phyloP scores from a whole-genome alignment of 1,284 basidiomycete species.

The Pascua sp. region DNA sequence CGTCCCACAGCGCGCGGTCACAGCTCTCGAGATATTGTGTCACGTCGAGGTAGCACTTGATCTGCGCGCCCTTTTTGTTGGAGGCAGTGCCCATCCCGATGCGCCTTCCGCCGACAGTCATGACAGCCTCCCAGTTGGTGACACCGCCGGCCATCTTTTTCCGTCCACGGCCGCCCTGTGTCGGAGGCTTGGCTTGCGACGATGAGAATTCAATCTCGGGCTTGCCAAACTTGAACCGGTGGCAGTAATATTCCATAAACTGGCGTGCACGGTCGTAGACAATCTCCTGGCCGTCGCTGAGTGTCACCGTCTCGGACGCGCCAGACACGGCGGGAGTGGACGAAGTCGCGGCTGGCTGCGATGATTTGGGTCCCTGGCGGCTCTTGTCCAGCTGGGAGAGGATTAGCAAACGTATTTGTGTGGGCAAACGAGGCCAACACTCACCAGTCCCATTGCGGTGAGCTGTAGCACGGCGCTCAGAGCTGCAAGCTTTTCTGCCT shows the following conservation, averaged over 20 bases:
- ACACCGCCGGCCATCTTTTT: slow-evolving; percentile 30
- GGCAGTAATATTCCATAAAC: slow-evolving; percentile 96
- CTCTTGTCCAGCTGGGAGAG: slow-evolving; percentile 19
- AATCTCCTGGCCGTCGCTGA: slow-evolving; percentile 67
- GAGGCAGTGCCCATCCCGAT: slow-evolving; percentile 72
- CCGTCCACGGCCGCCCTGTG: not conserved
- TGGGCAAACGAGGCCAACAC: slow-evolving; percentile 14
- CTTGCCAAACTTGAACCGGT: slow-evolving; percentile 71
- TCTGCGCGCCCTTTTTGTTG: slow-evolving; percentile 72
- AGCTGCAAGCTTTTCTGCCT: slow-evolving; percentile 72
- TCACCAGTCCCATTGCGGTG: slow-evolving; percentile 47
- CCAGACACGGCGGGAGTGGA: slow-evolving; percentile 14
- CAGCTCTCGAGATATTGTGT: slow-evolving; percentile 79
- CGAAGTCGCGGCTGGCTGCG: slow-evolving; percentile 7
- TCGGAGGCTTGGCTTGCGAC: slow-evolving; percentile 14
- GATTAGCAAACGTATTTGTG: slow-evolving; percentile 6
- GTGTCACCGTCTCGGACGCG: slow-evolving; percentile 25
- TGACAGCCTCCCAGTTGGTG: slow-evolving; percentile 70
- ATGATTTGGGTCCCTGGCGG: slow-evolving; percentile 9
- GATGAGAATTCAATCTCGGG: slow-evolving; percentile 67
- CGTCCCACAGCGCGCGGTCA: slow-evolving; percentile 74
- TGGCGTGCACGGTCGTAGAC: slow-evolving; percentile 72
- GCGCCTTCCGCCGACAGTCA: slow-evolving; percentile 72
- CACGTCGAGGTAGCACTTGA: slow-evolving; percentile 81
- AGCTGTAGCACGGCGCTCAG: slow-evolving; percentile 70